Evolutionary conservation across 352 stramenopile genomes (phyloP), one percentile per base, ranked within the genome.

Genomic region (Phytophthora pinifolia): DNA sequence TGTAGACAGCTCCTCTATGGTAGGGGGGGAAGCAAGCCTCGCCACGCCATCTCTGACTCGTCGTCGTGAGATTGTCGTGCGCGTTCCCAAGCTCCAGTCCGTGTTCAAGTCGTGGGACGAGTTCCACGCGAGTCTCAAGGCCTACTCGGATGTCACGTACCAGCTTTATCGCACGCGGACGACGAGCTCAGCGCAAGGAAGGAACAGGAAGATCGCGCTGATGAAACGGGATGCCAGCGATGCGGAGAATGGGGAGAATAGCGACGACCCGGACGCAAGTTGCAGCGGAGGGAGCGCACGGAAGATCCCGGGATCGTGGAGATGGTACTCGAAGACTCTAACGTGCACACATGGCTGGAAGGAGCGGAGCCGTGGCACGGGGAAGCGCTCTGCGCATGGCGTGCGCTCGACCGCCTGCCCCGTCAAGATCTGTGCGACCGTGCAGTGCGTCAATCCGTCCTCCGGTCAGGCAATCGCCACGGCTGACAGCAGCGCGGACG

Each of bases 321-420:
- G 79, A 56, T 92, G 81, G 81, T 92, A 92, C 43, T 89, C 79
- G 0, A 92, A 92, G 54, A 92, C 81, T 0, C 47, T 92, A 7
- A 89, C 76, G 35, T 92, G 81, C 15, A 92, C 81, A 0, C 81
- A 92, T 57, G 81, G 81, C n/a, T 92, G 81, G 81, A 92, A 92
- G 38, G 76, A 89, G 59, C 76, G 81, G 35, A 77, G 75, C 7
- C 76, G 81, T 29, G 81, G 81, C 1, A 67, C 72, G 9, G 81
- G 79, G 1, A 92, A 92, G 43, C 79, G 81, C 22, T 76, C 65
- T 6, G 74, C 85, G 0, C 75, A 89, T 31, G 65, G 77, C 10
- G 72, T 88, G 5, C 75, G 79, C 10, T 92, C 81, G 1, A 92
- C 81, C 0, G 53, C 66, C 7, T 92, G 81, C 41, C 81, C 81